These are phyloP conservation scores for Glonium stellatum DNA, from an alignment of 495 filamentous ascomycete species.

Conservation along the genomic window DNA sequence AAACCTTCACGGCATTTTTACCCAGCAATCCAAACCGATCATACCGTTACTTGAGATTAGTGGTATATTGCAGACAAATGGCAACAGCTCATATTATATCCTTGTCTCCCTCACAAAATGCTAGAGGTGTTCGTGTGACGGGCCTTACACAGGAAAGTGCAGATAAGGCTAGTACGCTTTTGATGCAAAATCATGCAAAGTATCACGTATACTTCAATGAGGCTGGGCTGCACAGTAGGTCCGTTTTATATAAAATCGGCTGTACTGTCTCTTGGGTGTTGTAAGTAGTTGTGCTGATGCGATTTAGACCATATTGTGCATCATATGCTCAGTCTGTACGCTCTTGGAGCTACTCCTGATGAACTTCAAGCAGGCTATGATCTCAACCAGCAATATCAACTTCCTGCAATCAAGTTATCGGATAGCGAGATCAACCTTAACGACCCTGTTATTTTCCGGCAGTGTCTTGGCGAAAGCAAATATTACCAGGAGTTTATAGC, in stretches of 20 bases:
- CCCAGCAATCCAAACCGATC: no score
- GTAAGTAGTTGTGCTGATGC: not conserved
- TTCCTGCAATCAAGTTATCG: not conserved
- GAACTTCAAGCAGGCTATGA: constrained; percentile 2
- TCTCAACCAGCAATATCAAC: constrained; percentile 7
- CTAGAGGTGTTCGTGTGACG: no score
- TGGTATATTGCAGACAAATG: no score
- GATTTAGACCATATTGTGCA: constrained; percentile 10
- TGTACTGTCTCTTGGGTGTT: not conserved
- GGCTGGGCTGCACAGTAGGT: not conserved
- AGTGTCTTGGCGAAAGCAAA: constrained; percentile 3
- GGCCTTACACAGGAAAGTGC: not conserved
- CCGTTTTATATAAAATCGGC: no score
- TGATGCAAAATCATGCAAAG: not conserved
- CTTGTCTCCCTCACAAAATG: no score
- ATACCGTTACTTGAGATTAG: no score
- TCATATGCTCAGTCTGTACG: constrained; percentile 7
- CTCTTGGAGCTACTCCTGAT: constrained; percentile 4
- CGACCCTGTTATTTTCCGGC: constrained; percentile 1
- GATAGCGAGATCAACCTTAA: not conserved
- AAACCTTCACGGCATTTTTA: no score
- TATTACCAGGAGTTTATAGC: constrained; percentile 3
- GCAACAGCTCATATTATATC: no score
- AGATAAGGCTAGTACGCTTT: not conserved
- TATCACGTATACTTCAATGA: not conserved